Evolutionary conservation across 202 grass and related monocot species (phyloP).

Genomic region (Eragrostis tef): DNA sequence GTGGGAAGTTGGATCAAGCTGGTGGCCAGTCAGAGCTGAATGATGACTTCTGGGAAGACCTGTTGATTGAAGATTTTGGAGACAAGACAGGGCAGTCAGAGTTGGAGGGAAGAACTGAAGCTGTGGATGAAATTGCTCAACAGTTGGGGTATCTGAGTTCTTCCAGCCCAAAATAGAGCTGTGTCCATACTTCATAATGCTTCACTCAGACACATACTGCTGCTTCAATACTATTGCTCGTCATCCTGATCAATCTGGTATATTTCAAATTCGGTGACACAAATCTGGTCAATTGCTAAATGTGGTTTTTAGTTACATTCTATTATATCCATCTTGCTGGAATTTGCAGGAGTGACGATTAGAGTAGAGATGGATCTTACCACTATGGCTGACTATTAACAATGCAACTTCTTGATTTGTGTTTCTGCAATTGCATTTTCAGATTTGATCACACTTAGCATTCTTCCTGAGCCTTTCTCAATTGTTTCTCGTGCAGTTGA

Average conservation of each 20-base stretch:
- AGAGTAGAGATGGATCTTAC: slow-evolving; percentile 39
- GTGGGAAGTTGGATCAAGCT: slow-evolving; percentile 23
- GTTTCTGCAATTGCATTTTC: not conserved
- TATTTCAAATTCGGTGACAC: slow-evolving; percentile 20
- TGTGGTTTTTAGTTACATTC: not conserved
- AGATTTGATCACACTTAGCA: not conserved
- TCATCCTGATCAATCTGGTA: slow-evolving; percentile 47
- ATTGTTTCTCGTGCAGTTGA: slow-evolving; percentile 26
- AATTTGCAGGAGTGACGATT: slow-evolving; percentile 30
- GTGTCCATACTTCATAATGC: slow-evolving; percentile 29
- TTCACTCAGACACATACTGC: slow-evolving; percentile 45
- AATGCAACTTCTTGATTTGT: slow-evolving; percentile 20
- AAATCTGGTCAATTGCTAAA: slow-evolving; percentile 30
- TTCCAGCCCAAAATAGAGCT: slow-evolving; percentile 57
- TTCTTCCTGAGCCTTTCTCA: slow-evolving; percentile 11
- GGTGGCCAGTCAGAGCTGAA: slow-evolving; percentile 49
- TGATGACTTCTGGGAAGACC: slow-evolving; percentile 76
- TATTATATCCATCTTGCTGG: slow-evolving; percentile 21
- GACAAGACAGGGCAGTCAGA: slow-evolving; percentile 47
- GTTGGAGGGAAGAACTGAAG: slow-evolving; percentile 39
- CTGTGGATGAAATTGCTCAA: slow-evolving; percentile 54
- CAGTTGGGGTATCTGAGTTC: slow-evolving; percentile 76
- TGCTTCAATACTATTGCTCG: slow-evolving; percentile 29
- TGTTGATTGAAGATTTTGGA: slow-evolving; percentile 57
- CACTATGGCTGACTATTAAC: not conserved